Base-by-base conservation (phyloP, 1,139 yeast genomes). In the Suhomyces ambrosiae region DNA sequence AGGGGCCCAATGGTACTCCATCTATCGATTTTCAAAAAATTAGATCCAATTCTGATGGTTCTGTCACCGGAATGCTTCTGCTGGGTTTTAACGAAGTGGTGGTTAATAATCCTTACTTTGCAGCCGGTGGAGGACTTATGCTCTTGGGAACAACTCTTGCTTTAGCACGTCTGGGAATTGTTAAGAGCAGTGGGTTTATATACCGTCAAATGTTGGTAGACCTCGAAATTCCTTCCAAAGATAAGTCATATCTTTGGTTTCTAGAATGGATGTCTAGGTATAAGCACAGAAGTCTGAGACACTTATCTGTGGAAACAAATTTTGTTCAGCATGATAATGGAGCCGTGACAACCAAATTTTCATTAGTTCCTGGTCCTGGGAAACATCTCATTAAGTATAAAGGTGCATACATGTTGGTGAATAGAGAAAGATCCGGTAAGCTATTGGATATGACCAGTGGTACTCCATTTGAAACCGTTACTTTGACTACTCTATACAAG, bases 51-150 rank as follows among this genome's bases (percentile, higher is more conserved):
- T 64, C 74, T 10, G 76, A 70, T 48, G 77, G 77, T 21, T 45
- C 71, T 3, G 13, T 60, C 11, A 24, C 52, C 7, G 71, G 74
- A 2, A 58, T 64, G 61, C 55, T 65, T 18, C 45, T 48, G 23
- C 62, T 51, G 55, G 63, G 79, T 5, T 62, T 80, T 47, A 59
- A 74, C 30, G 82, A 77, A 40, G 76, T 83, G 7, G 68, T 87
- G 48, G 72, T 75, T 27, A 77, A 81, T 28, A 92, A 92, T 56
- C 97, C 97, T 7, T 88, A 87, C 60, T 92, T 92, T 65, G 95
- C 97, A 2, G 98, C 97, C 0, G 94, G 98, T 53, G 96, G 96
- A 50, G 98, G 98, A 0, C 69, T 92, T 31, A 92, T 92, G 98
- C 71, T 90, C 3, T 68, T 92, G 3, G 98, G 98, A 14, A 90